phyloP scores from a whole-genome alignment of 83 land plant genomes.

The Thuja plicata region DNA sequence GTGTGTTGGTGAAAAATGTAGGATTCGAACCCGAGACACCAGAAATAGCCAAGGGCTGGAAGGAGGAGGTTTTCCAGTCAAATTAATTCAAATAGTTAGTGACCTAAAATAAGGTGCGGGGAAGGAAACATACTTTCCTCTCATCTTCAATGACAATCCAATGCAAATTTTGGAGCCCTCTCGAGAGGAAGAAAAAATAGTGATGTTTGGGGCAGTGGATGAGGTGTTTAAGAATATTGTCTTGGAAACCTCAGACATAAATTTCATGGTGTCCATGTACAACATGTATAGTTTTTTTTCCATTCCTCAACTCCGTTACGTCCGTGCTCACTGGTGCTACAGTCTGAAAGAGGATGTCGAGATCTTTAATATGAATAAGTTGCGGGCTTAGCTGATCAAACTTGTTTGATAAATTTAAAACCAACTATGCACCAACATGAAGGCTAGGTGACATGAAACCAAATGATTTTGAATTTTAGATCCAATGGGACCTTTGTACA shows the following conservation, averaged over 20 bases:
- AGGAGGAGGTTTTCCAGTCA: no score
- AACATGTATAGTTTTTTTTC: conserved; percentile 48
- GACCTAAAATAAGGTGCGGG: conserved; percentile 43
- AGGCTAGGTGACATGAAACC: no score
- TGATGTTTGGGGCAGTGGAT: conserved; percentile 34
- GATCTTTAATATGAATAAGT: conserved; percentile 36
- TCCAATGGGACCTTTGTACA: no score
- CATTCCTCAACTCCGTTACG: conserved; percentile 41
- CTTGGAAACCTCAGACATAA: conserved; percentile 16
- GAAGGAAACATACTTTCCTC: conserved; percentile 52
- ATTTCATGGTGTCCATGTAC: conserved; percentile 32
- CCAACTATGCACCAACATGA: no score
- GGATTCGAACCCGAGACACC: no score
- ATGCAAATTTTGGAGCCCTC: conserved; percentile 20
- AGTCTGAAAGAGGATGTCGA: conserved; percentile 18
- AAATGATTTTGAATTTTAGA: no score
- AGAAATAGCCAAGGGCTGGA: no score
- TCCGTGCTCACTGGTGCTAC: conserved; percentile 39
- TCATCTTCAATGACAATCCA: conserved; percentile 24
- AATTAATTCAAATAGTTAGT: no score
- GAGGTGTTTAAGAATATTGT: conserved; percentile 25
- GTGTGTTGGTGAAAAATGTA: no score
- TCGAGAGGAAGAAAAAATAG: conserved; percentile 30
- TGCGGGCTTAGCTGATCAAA: no score
- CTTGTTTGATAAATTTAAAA: no score